Conservation (phyloP, 2,329 filamentous ascomycete species). For the Neoascochyta sp. region DNA sequence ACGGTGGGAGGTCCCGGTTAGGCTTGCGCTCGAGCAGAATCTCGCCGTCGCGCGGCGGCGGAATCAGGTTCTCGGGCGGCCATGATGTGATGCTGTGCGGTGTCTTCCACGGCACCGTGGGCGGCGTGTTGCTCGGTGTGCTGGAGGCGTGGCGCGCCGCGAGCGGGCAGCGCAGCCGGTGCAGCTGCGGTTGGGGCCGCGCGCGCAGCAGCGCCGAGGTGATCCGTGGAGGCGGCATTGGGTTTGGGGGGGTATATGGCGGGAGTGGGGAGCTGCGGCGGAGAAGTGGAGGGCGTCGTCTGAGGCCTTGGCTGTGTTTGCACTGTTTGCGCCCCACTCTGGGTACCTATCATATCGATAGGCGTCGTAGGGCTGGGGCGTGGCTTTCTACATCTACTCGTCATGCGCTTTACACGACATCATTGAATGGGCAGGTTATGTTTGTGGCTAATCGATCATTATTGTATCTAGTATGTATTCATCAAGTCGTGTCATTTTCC, state of each 20-base stretch:
- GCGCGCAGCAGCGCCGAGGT: constrained; percentile 19
- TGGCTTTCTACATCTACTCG: too few relatives aligned
- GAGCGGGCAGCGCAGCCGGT: constrained; percentile 21
- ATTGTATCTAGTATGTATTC: too few relatives aligned
- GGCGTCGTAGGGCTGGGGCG: too few relatives aligned
- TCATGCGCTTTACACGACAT: too few relatives aligned
- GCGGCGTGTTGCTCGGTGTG: constrained; percentile 12
- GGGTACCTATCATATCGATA: too few relatives aligned
- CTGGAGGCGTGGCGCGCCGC: constrained; percentile 24
- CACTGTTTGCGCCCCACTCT: constrained; percentile 20
- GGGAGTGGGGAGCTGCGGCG: too few relatives aligned
- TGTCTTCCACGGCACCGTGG: constrained; percentile 38
- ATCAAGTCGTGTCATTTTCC: constrained; percentile 5
- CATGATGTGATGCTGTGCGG: constrained; percentile 33
- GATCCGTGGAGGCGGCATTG: constrained; percentile 30
- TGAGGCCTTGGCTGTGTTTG: constrained; percentile 19
- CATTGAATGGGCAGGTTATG: too few relatives aligned
- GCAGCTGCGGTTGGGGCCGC: constrained; percentile 17
- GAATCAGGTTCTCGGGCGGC: constrained; percentile 37
- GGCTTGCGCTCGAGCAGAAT: constrained; percentile 31
- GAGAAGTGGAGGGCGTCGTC: constrained; percentile 16
- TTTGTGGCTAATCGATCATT: too few relatives aligned
- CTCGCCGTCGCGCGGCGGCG: constrained; percentile 36
- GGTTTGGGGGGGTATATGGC: too few relatives aligned
- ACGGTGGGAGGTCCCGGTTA: constrained; percentile 37